A percentile compares a stretch with the other conserved stretches of the same genome.
Evolutionary conservation across 2,329 filamentous ascomycete genomes (phyloP).

Genomic region (Akanthomyces uredinophilus): DNA sequence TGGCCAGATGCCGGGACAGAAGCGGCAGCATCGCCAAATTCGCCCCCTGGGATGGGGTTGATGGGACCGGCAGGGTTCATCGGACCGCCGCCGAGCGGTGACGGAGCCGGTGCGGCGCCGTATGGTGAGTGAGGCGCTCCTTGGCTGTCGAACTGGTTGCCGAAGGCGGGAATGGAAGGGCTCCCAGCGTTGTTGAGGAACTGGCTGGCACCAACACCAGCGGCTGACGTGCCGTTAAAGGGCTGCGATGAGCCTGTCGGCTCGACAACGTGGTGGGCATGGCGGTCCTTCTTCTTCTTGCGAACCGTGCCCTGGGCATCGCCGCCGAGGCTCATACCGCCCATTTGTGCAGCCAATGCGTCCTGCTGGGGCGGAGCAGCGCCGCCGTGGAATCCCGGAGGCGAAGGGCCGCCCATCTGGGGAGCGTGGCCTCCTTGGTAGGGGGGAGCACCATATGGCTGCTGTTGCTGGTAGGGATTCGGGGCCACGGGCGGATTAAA

Average conservation of each 20-base stretch:
- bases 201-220: slow-evolving; percentile 43
- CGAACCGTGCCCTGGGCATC: slow-evolving; percentile 46
- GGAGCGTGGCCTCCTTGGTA: slow-evolving; percentile 32
- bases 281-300: slow-evolving; percentile 89
- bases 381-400: slow-evolving; percentile 19
- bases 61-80: slow-evolving; percentile 23
- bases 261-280: slow-evolving; percentile 85
- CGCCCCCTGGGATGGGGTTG: slow-evolving; percentile 20
- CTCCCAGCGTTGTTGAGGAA: slow-evolving; percentile 32
- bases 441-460: slow-evolving; percentile 37
- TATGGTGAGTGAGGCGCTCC: slow-evolving; percentile 3
- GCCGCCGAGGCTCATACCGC: slow-evolving; percentile 62
- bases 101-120: background rate
- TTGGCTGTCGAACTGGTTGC: slow-evolving; percentile 40
- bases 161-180: slow-evolving; percentile 27
- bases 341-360: slow-evolving; percentile 67
- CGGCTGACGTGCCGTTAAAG: slow-evolving; percentile 63
- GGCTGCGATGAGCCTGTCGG: slow-evolving; percentile 62
- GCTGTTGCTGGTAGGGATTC: slow-evolving; percentile 48
- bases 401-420: slow-evolving; percentile 27
- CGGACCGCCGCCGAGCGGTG: slow-evolving; percentile 13
- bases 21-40: slow-evolving; percentile 26
- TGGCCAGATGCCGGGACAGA: slow-evolving; percentile 30
- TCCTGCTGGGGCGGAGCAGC: slow-evolving; percentile 38
- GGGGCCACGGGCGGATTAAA: slow-evolving; percentile 52